Conservation (phyloP, 2,329 filamentous ascomycete genomes). For the Fusarium burgessii region DNA sequence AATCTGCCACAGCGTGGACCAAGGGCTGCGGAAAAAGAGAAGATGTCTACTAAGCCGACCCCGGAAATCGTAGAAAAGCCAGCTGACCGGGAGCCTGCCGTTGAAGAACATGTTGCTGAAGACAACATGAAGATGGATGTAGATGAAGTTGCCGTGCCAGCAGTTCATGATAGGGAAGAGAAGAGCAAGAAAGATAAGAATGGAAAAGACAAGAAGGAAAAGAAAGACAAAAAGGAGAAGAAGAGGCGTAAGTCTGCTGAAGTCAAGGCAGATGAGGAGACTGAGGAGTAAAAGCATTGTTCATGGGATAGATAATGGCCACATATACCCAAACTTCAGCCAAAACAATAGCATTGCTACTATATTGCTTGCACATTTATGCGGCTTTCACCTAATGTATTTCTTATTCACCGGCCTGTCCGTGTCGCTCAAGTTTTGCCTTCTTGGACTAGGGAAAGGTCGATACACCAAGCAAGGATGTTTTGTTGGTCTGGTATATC, state of each 20-base stretch:
- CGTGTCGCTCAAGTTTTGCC: neutral
- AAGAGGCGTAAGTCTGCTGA: conserved; percentile 19
- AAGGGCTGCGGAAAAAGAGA: conserved; percentile 20
- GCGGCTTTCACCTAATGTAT: neutral
- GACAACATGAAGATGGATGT: conserved; percentile 25
- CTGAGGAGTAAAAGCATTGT: conserved; percentile 28
- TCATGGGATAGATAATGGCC: conserved; percentile 17
- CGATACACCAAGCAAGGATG: neutral
- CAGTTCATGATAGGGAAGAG: conserved; percentile 5
- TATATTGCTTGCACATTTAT: neutral
- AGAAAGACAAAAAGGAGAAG: conserved; percentile 24
- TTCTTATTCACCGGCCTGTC: neutral
- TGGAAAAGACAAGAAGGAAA: conserved; percentile 6
- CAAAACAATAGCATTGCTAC: neutral
- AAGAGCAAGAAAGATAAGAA: conserved; percentile 11
- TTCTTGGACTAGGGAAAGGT: neutral
- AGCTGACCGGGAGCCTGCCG: neutral
- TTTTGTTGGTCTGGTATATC: too few species aligned
- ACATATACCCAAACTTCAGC: conserved; percentile 37
- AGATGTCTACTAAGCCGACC: neutral
- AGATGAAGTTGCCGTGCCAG: conserved; percentile 15
- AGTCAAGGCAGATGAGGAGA: conserved; percentile 13
- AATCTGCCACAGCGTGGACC: conserved; percentile 32
- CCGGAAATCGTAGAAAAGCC: conserved; percentile 12
- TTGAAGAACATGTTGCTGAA: neutral